A percentile compares a stretch with the other conserved stretches of the same genome.
Conservation (phyloP, 176 grass and related monocot species). For the Eremochloa ophiuroides region DNA sequence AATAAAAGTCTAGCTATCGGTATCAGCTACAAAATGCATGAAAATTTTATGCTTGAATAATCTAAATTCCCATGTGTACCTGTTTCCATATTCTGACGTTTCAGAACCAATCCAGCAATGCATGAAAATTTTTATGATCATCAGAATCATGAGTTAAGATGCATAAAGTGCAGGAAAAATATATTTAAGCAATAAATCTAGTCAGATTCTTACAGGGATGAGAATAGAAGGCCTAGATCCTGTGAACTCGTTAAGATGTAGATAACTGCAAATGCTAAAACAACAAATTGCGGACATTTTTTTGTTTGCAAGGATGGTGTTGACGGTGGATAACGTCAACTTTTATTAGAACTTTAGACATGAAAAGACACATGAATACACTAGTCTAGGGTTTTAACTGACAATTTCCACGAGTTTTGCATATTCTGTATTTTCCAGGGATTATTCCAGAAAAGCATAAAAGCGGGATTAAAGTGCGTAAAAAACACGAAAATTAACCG, state of each 20-base stretch:
- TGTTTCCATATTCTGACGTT: constrained; percentile 36
- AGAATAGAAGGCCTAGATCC: constrained; percentile 71
- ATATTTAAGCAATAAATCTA: constrained; percentile 7
- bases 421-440: no score
- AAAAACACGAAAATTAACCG: no score
- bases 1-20: neutral
- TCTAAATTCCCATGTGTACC: constrained; percentile 30
- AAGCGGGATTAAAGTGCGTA: no score
- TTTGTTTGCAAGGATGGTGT: no score
- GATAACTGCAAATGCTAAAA: constrained; percentile 55
- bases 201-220: constrained; percentile 66
- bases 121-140: constrained; percentile 17
- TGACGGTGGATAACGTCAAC: no score
- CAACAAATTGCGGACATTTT: neutral
- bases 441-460: no score
- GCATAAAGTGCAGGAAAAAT: neutral
- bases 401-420: no score
- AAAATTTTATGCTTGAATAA: neutral
- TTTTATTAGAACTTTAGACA: no score
- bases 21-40: constrained; percentile 17
- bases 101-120: constrained; percentile 58
- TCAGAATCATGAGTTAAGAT: constrained; percentile 16
- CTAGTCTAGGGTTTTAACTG: no score
- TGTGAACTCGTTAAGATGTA: constrained; percentile 82
- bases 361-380: no score